Evolutionary conservation across 2,329 filamentous ascomycete genomes (phyloP), one percentile per base, ranked within the genome.

Genomic region (Phialophora macrospora): DNA sequence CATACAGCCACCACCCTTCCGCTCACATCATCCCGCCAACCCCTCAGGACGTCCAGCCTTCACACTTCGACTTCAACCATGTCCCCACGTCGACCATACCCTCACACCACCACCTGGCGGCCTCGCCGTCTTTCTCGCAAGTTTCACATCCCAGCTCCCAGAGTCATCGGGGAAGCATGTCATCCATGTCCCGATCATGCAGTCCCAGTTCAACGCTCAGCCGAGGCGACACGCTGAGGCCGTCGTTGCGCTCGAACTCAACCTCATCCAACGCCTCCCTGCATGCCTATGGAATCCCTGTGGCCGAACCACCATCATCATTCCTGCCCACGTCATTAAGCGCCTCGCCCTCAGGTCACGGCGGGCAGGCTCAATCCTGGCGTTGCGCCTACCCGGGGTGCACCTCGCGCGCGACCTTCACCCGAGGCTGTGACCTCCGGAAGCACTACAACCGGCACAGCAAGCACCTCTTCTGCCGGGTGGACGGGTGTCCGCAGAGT

Each of bases 401-500:
- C 74, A 82, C 83, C n/a, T 87, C 85, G 51, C 81, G 81, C 66
- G 83, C 85, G 2, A 76, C 82, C 1, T 88, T 88, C 74, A 83
- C 81, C 7, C 80, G 86, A 52, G 85, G 84, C 34, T 88, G 86
- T 72, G 86, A 88, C 73, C 77, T 88, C 20, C 80, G 86, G 30
- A 88, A 88, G 72, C 86, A 88, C 72, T 87, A 84, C 77, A 87
- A 87, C 73, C 79, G 86, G 14, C 86, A 88, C 74, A 84, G 82
- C 30, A 88, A 88, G 70, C 81, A 84, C 17, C 82, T 87, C 60
- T 87, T 86, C 74, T 88, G 86, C 74, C 83, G 85, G 4, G 80
- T 86, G 64, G 78, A 83, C 56, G 84, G 84, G 12, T 88, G 86
- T 72, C 83, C 85, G 12, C 84, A 87, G 71, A 72, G 71, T 20